These are phyloP conservation scores for Pseudogymnoascus sp. DNA, from an alignment of 2,329 filamentous ascomycete genomes.

Conservation along the genomic window DNA sequence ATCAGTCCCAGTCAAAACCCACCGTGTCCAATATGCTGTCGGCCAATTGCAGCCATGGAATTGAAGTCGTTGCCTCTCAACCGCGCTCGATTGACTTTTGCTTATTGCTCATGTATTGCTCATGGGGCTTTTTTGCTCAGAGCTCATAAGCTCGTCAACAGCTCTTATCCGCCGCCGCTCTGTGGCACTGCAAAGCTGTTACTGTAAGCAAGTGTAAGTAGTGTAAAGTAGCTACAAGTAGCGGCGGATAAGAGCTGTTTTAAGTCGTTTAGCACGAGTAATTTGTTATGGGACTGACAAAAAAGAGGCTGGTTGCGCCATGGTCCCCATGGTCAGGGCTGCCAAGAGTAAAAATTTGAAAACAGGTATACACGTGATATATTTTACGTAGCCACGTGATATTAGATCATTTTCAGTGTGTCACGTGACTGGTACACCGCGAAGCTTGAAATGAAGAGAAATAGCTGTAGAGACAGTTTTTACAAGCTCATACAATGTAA, in stretches of 20 bases:
- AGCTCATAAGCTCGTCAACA: conserved; percentile 6
- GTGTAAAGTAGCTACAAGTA: not conserved
- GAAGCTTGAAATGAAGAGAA: not conserved
- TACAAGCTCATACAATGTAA: not conserved
- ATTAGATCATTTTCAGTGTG: fast-evolving
- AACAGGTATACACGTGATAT: not conserved
- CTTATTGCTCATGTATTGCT: not conserved
- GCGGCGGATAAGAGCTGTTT: conserved; percentile 5
- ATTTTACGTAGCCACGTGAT: not conserved
- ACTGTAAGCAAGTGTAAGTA: not conserved
- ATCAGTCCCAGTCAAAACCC: conserved; percentile 11
- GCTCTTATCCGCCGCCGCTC: conserved; percentile 4
- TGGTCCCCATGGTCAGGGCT: not conserved
- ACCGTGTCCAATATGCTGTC: not conserved
- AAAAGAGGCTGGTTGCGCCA: not conserved
- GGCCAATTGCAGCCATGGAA: not conserved
- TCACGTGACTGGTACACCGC: not conserved
- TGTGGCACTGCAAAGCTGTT: not conserved
- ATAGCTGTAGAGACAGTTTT: not conserved
- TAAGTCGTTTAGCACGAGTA: not conserved
- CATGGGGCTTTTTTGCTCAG: not conserved
- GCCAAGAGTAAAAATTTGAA: not conserved
- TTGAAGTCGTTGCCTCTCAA: not conserved
- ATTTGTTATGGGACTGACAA: conserved; percentile 5
- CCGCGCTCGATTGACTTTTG: conserved; percentile 2